A percentile compares a stretch with the other conserved stretches of the same genome.
These are phyloP conservation scores for Mortierella sp. DNA, from an alignment of 371 early-diverging fungal genomes.

Conservation along the genomic window DNA sequence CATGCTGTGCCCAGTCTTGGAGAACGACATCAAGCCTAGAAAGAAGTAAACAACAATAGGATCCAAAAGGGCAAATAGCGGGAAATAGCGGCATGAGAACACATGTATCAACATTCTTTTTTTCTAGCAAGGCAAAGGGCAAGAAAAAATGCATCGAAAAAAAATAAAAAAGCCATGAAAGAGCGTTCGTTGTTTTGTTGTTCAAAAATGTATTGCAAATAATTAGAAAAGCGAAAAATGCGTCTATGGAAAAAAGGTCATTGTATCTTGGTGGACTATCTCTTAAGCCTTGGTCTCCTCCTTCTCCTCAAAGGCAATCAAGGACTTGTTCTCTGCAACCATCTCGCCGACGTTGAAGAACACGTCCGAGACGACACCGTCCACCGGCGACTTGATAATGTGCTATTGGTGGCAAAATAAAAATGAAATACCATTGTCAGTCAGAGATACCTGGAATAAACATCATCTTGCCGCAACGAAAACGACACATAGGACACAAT, in stretches of 20 bases:
- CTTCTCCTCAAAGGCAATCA: constrained; percentile 79
- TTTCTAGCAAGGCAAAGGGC: not conserved
- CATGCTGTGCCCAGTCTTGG: constrained; percentile 63
- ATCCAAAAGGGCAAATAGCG: not conserved
- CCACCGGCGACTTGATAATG: constrained; percentile 86
- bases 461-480: no score
- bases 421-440: not conserved
- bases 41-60: constrained; percentile 41
- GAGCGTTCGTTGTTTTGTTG: not conserved
- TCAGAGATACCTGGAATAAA: no score
- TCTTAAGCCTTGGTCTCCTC: constrained; percentile 27
- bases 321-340: constrained; percentile 87
- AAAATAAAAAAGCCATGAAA: not conserved
- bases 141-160: not conserved
- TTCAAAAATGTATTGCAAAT: constrained; percentile 1
- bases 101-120: constrained; percentile 7
- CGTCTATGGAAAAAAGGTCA: constrained; percentile 6
- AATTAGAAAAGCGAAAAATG: constrained; percentile 4
- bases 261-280: constrained; percentile 1
- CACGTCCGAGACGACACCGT: constrained; percentile 83
- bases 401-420: constrained; percentile 63
- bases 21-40: constrained; percentile 68
- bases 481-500: no score
- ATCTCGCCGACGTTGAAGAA: constrained; percentile 88
- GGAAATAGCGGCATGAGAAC: not conserved